Evolutionary conservation across 2,329 filamentous ascomycete species (phyloP).

Genomic region (Furcasterigmium furcatum): DNA sequence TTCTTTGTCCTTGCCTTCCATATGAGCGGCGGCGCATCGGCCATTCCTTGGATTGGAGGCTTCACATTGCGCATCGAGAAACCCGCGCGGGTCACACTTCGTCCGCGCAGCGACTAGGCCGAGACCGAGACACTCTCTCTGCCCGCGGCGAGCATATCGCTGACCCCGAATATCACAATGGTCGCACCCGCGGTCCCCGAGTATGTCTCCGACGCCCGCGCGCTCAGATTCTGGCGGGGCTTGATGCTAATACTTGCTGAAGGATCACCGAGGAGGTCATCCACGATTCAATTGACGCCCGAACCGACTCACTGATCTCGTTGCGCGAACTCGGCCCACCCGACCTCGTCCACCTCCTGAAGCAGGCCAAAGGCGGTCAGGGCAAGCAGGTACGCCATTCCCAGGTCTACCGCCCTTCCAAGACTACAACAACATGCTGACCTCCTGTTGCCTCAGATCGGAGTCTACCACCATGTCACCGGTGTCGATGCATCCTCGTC

Average conservation of each 20-base stretch:
- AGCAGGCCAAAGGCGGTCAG: constrained; percentile 59
- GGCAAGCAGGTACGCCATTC: constrained; percentile 48
- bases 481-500: constrained; percentile 97
- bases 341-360: constrained; percentile 92
- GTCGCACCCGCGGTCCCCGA: constrained; percentile 74
- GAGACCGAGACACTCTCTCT: background rate
- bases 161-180: constrained; percentile 44
- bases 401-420: background rate
- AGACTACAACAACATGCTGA: constrained; percentile 10
- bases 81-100: too few species aligned
- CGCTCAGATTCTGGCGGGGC: constrained; percentile 5
- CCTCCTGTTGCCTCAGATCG: constrained; percentile 53
- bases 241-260: constrained; percentile 12
- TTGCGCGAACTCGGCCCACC: constrained; percentile 93
- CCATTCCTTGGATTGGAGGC: too few species aligned
- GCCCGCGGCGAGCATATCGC: background rate
- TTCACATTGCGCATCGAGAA: too few species aligned
- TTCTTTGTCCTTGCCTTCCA: too few species aligned
- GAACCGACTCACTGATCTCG: constrained; percentile 81
- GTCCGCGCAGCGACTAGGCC: too few species aligned
- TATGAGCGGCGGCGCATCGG: too few species aligned
- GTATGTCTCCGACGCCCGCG: constrained; percentile 41
- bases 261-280: constrained; percentile 94
- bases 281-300: constrained; percentile 86
- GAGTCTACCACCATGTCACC: constrained; percentile 96